A percentile compares a stretch with the other conserved stretches of the same genome.
These are phyloP conservation scores for Trifolium dubium DNA, from an alignment of 306 rosid genomes.

Conservation along the genomic window DNA sequence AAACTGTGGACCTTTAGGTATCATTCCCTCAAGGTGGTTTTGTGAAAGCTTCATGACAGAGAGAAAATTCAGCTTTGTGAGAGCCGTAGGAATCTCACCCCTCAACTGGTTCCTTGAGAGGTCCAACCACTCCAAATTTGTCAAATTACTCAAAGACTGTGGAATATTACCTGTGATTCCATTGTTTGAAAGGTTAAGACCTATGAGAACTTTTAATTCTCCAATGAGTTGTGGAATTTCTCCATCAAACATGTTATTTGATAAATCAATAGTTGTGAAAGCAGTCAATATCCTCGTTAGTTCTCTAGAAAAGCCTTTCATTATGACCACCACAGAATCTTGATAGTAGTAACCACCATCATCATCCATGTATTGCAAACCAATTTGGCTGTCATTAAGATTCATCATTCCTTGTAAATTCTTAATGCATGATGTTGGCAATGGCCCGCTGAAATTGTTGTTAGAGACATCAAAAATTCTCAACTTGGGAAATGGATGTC, in stretches of 20 bases:
- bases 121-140: slow-evolving; percentile 13
- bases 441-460: slow-evolving; percentile 43
- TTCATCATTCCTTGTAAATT: slow-evolving; percentile 45
- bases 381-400: neutral
- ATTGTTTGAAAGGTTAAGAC: slow-evolving; percentile 38
- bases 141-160: slow-evolving; percentile 1
- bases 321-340: slow-evolving; percentile 19
- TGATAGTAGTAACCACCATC: neutral
- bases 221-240: slow-evolving; percentile 39
- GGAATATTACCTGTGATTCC: neutral
- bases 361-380: slow-evolving; percentile 16
- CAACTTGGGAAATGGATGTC: neutral
- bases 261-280: slow-evolving; percentile 41
- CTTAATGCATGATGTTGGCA: slow-evolving; percentile 40
- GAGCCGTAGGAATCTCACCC: neutral
- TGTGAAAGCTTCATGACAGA: neutral
- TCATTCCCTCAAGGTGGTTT: slow-evolving; percentile 29
- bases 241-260: slow-evolving; percentile 49
- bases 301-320: neutral
- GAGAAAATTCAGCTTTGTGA: slow-evolving; percentile 26
- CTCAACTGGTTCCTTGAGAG: slow-evolving; percentile 13
- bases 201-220: slow-evolving; percentile 31
- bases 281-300: neutral
- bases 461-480: slow-evolving; percentile 32
- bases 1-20: slow-evolving; percentile 53